phyloP scores from a whole-genome alignment of 176 grass and related monocot species.

The Eleusine indica region DNA sequence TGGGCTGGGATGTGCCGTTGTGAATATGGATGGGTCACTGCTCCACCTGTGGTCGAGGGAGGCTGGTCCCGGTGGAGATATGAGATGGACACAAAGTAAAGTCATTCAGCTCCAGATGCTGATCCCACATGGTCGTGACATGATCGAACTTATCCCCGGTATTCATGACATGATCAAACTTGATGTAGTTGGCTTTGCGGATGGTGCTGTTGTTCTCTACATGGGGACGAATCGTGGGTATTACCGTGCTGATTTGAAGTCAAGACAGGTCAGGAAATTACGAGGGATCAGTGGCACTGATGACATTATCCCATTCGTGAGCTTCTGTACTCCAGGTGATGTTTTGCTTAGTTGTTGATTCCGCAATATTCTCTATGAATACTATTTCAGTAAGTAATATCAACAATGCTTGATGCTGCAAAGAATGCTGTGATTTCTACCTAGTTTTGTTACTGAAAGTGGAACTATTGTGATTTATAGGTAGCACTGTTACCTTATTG shows the following conservation, averaged over 20 bases:
- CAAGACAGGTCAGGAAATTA: not conserved
- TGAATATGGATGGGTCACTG: not conserved
- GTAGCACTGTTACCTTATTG: not conserved
- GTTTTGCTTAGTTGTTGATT: not conserved
- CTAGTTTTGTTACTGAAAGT: not conserved
- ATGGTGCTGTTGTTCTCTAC: not conserved
- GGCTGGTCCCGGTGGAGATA: not conserved
- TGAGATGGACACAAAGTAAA: not conserved
- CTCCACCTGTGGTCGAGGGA: not conserved
- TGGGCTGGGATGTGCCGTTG: not conserved
- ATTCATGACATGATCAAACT: not conserved
- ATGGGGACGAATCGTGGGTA: not conserved
- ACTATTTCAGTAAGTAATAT: not conserved
- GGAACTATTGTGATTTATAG: not conserved
- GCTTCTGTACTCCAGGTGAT: slow-evolving; percentile 2
- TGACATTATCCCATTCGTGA: not conserved
- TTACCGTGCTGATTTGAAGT: not conserved
- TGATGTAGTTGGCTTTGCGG: not conserved
- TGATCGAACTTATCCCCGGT: too few relatives aligned
- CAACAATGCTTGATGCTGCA: not conserved
- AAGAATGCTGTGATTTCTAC: not conserved
- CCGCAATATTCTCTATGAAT: not conserved
- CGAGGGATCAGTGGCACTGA: not conserved
- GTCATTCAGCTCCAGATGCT: not conserved
- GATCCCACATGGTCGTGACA: not conserved